A percentile compares a stretch with the other conserved stretches of the same genome.
Conservation (phyloP, 371 early-diverging fungal species). For the Cladochytrium tenue region DNA sequence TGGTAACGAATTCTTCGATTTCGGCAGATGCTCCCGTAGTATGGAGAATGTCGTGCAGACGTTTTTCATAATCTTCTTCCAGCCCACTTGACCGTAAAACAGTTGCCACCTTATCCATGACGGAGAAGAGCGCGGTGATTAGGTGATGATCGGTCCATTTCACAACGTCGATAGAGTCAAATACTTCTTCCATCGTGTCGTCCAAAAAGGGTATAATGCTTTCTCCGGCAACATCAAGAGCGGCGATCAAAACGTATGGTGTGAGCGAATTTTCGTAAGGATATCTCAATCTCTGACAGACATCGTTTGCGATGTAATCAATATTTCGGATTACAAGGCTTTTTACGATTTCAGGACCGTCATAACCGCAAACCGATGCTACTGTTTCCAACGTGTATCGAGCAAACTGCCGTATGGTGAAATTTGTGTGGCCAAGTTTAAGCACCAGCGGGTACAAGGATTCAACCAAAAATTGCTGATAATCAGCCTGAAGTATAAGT, state of each 20-base stretch:
- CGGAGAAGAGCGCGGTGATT: not conserved
- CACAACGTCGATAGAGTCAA: not conserved
- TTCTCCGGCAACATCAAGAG: not conserved
- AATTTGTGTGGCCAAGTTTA: not conserved
- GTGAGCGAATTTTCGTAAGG: not conserved
- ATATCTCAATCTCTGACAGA: not conserved
- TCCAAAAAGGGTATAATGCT: not conserved
- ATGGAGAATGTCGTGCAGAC: too few relatives aligned
- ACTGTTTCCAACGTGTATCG: not conserved
- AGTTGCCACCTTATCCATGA: not conserved
- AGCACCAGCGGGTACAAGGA: not conserved
- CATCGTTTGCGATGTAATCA: not conserved
- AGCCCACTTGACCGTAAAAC: too few relatives aligned
- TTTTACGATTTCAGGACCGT: not conserved
- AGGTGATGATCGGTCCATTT: not conserved
- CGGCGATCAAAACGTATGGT: not conserved
- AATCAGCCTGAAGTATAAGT: not conserved
- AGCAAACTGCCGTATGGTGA: not conserved
- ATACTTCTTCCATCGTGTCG: not conserved
- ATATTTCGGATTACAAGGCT: not conserved
- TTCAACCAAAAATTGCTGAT: not conserved
- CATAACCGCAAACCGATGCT: not conserved
- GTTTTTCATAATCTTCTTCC: too few relatives aligned
- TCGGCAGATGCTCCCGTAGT: too few relatives aligned
- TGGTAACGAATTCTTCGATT: too few relatives aligned